Evolutionary conservation across 1,284 basidiomycete genomes (phyloP).

Genomic region (Ganoderma meredithae): DNA sequence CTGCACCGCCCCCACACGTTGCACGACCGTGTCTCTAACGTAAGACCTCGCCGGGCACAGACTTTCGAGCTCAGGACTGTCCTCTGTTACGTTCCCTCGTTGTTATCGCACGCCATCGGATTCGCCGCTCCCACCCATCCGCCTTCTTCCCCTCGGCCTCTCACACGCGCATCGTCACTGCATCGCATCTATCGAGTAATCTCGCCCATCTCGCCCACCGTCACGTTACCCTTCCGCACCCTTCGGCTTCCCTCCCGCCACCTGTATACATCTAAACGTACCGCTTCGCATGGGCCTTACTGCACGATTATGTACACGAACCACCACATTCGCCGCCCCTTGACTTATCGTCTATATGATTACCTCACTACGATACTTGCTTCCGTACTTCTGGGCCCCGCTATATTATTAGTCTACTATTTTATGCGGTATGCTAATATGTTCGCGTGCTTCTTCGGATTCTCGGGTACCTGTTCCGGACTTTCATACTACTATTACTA

Average conservation of each 20-base stretch:
- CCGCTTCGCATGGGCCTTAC: constrained; percentile 21
- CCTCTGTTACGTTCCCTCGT: constrained; percentile 27
- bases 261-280: constrained; percentile 23
- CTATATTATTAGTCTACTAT: constrained; percentile 20
- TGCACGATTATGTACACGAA: constrained; percentile 32
- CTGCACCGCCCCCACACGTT: constrained; percentile 1
- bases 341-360: constrained; percentile 35
- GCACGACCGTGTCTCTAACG: constrained; percentile 22
- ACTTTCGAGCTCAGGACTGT: constrained; percentile 27
- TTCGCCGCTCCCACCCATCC: constrained; percentile 15
- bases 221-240: constrained; percentile 11
- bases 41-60: constrained; percentile 28
- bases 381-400: constrained; percentile 14
- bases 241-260: constrained; percentile 18
- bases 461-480: constrained; percentile 2
- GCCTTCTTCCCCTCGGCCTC: constrained; percentile 13
- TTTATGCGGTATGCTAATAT: constrained; percentile 21
- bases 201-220: constrained; percentile 16
- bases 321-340: constrained; percentile 11
- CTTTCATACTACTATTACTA: constrained; percentile 6
- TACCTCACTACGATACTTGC: constrained; percentile 29
- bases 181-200: constrained; percentile 28
- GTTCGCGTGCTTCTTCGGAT: constrained; percentile 1
- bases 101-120: constrained; percentile 32
- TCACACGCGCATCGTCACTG: constrained; percentile 26